Conservation (phyloP, 345 rosid species). For the Hibiscus syriacus region DNA sequence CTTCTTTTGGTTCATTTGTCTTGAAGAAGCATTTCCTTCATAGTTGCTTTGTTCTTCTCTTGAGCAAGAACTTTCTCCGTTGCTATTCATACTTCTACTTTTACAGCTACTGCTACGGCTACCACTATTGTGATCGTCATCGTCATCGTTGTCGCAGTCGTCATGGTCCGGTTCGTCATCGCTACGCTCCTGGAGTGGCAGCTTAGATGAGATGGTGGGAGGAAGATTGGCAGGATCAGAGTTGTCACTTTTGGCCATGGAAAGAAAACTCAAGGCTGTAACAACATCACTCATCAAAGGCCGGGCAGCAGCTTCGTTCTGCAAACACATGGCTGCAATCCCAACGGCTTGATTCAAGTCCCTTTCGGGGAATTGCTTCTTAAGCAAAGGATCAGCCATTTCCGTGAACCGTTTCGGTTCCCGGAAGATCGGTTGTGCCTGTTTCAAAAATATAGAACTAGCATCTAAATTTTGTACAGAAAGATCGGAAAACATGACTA, state of each 20-base stretch:
- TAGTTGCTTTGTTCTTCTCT: slow-evolving; percentile 10
- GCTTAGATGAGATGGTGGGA: background rate
- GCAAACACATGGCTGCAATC: slow-evolving; percentile 81
- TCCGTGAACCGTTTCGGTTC: slow-evolving; percentile 63
- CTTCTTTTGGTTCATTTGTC: background rate
- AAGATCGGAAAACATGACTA: no score
- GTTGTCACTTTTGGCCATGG: slow-evolving; percentile 6
- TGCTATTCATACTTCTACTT: background rate
- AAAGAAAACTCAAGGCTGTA: slow-evolving; percentile 65
- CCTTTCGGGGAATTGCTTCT: slow-evolving; percentile 45
- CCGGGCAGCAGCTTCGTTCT: slow-evolving; percentile 66
- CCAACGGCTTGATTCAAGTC: slow-evolving; percentile 82
- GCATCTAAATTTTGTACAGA: no score
- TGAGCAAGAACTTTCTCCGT: slow-evolving; percentile 1
- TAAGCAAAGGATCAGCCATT: slow-evolving; percentile 68
- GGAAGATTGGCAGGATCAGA: background rate
- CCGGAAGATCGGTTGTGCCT: slow-evolving; percentile 65
- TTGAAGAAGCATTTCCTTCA: background rate
- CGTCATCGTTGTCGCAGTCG: background rate
- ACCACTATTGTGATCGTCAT: background rate
- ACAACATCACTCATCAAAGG: slow-evolving; percentile 74
- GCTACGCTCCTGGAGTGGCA: background rate
- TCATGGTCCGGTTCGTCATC: background rate
- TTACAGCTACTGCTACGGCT: background rate
- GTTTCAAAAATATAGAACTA: slow-evolving; percentile 1